These are phyloP conservation scores for Candida quercuum DNA, from an alignment of 805 yeast species.

Conservation along the genomic window DNA sequence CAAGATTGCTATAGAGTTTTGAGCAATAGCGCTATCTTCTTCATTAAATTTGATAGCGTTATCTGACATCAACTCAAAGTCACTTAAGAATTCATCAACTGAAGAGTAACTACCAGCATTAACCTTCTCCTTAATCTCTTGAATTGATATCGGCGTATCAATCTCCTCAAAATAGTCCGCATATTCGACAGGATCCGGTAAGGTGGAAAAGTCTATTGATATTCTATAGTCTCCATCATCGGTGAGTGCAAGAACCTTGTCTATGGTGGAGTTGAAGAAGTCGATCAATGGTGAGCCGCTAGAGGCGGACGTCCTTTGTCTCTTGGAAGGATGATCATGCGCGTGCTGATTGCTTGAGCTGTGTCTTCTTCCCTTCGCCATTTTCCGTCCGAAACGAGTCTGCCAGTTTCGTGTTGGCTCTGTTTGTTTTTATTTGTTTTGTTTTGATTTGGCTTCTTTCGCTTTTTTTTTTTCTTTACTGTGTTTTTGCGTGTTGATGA, in stretches of 20 bases:
- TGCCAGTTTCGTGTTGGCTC: neutral
- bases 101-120: slow-evolving; percentile 30
- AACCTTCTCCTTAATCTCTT: slow-evolving; percentile 53
- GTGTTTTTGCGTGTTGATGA: too few relatives aligned
- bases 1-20: slow-evolving; percentile 52
- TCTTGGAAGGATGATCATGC: slow-evolving; percentile 6
- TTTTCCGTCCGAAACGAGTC: neutral
- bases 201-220: slow-evolving; percentile 50
- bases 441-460: too few relatives aligned
- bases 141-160: slow-evolving; percentile 59
- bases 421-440: neutral
- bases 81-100: slow-evolving; percentile 43
- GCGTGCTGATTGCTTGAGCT: neutral
- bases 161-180: too few relatives aligned
- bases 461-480: too few relatives aligned
- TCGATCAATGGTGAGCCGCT: slow-evolving; percentile 17
- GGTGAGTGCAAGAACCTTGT: slow-evolving; percentile 27
- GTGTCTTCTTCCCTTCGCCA: neutral
- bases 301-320: slow-evolving; percentile 11
- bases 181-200: slow-evolving; percentile 75
- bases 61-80: slow-evolving; percentile 58
- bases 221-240: slow-evolving; percentile 29
- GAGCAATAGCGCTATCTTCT: slow-evolving; percentile 57
- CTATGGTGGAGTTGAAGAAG: slow-evolving; percentile 29
- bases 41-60: slow-evolving; percentile 76